A percentile compares a stretch with the other conserved stretches of the same genome.
Evolutionary conservation across 495 filamentous ascomycete species (phyloP).

Genomic region (Ascodesmis nigricans): DNA sequence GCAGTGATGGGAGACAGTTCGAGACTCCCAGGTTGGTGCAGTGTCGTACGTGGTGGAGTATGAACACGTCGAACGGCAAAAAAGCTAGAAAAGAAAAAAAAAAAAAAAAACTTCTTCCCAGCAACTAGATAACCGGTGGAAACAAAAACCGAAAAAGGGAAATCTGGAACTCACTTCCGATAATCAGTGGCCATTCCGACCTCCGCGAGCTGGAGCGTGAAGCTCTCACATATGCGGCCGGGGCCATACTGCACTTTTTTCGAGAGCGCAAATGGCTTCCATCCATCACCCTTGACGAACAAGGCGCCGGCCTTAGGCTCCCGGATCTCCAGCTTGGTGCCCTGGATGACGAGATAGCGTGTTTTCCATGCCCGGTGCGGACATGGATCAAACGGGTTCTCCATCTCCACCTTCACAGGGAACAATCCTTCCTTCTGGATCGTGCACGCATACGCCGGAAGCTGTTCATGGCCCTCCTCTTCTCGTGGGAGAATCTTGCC

Average conservation of each 20-base stretch:
- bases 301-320: conserved; percentile 25
- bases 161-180: conserved; percentile 34
- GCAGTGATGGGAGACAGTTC: too few species aligned
- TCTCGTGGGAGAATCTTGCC: conserved; percentile 24
- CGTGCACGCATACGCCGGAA: conserved; percentile 35
- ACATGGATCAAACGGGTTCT: conserved; percentile 29
- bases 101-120: too few species aligned
- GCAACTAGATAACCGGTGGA: too few species aligned
- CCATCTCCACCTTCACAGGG: conserved; percentile 35
- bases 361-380: conserved; percentile 32
- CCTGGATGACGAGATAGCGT: conserved; percentile 35
- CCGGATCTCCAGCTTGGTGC: conserved; percentile 38
- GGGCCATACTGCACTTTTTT: conserved; percentile 10
- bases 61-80: too few species aligned
- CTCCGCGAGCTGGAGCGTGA: conserved; percentile 42
- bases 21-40: too few species aligned
- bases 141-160: too few species aligned
- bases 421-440: conserved; percentile 32
- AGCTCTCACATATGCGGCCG: conserved; percentile 30
- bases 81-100: too few species aligned
- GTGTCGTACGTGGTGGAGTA: too few species aligned
- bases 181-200: conserved; percentile 43
- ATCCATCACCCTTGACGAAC: conserved; percentile 3
- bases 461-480: conserved; percentile 26
- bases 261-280: conserved; percentile 1